Conservation (phyloP, 108 stramenopile species). For the Cylindrotheca closterium region DNA sequence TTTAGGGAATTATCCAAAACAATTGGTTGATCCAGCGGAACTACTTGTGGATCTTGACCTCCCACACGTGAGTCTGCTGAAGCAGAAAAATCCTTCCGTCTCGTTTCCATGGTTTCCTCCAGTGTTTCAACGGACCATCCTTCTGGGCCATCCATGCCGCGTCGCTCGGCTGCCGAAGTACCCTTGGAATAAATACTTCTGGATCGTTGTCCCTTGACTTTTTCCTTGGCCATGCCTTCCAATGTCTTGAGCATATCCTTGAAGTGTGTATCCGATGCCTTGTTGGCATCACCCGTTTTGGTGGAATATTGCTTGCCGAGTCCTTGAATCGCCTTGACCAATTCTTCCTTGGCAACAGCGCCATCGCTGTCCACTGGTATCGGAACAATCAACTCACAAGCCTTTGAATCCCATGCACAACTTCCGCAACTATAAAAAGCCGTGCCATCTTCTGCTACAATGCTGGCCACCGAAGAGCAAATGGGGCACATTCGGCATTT, state of each 20-base stretch:
- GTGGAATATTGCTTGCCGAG: constrained; percentile 14
- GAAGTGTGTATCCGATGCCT: constrained; percentile 30
- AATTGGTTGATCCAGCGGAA: constrained; percentile 17
- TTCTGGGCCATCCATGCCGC: constrained; percentile 20
- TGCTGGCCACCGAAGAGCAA: constrained; percentile 47
- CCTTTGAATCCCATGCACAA: constrained; percentile 44
- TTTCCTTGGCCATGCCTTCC: constrained; percentile 30
- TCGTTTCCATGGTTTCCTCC: constrained; percentile 49
- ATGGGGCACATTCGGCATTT: constrained; percentile 63
- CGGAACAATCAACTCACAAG: constrained; percentile 19
- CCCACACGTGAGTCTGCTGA: constrained; percentile 18
- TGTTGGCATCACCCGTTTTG: constrained; percentile 12
- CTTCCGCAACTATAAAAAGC: constrained; percentile 48
- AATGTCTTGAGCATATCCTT: constrained; percentile 24
- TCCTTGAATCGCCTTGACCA: constrained; percentile 24
- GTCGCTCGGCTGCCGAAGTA: constrained; percentile 6
- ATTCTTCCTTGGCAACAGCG: constrained; percentile 22
- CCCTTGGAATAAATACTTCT: constrained; percentile 5
- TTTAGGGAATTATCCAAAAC: constrained; percentile 12
- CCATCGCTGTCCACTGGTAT: constrained; percentile 18
- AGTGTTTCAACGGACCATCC: constrained; percentile 61
- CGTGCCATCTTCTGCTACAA: constrained; percentile 9
- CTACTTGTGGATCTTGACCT: constrained; percentile 9
- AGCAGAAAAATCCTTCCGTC: constrained; percentile 23
- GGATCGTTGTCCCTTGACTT: constrained; percentile 27